Evolutionary conservation across 495 filamentous ascomycete species (phyloP).

Genomic region (Neurospora tetraspora): DNA sequence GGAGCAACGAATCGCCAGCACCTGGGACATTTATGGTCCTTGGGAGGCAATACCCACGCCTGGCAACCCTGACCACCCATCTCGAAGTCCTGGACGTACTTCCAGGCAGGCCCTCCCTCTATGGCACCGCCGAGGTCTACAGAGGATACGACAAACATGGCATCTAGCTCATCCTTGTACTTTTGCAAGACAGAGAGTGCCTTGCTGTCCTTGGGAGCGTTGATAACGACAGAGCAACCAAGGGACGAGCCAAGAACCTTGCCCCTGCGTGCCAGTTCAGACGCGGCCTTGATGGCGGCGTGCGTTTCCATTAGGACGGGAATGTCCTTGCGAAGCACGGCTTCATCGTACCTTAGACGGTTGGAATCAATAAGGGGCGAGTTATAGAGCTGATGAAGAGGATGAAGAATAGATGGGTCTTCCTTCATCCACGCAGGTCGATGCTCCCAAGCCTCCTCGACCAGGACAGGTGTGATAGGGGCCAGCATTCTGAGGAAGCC

Average conservation of each 20-base stretch:
- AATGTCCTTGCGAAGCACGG: constrained; percentile 37
- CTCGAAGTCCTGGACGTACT: constrained; percentile 45
- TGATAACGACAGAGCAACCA: constrained; percentile 54
- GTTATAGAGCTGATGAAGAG: constrained; percentile 31
- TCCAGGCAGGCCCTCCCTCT: constrained; percentile 39
- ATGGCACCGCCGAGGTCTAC: constrained; percentile 39
- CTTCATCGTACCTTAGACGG: constrained; percentile 21
- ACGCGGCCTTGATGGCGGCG: constrained; percentile 55
- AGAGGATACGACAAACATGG: constrained; percentile 67
- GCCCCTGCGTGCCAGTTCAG: constrained; percentile 53
- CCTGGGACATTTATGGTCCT: constrained; percentile 62
- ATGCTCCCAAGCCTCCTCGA: constrained; percentile 82
- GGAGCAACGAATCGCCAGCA: constrained; percentile 75
- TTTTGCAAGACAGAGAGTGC: constrained; percentile 34
- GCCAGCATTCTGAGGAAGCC: constrained; percentile 66
- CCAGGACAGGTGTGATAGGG: constrained; percentile 73
- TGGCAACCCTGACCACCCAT: constrained; percentile 34
- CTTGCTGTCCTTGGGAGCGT: constrained; percentile 17
- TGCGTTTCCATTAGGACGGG: constrained; percentile 46
- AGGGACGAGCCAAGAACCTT: constrained; percentile 67
- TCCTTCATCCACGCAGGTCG: constrained; percentile 53
- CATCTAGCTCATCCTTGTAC: constrained; percentile 54
- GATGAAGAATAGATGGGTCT: constrained; percentile 25
- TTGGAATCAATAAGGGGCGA: constrained; percentile 26
- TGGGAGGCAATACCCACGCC: constrained; percentile 58